A percentile compares a stretch with the other conserved stretches of the same genome.
phyloP scores from a whole-genome alignment of 176 grass and related monocot species.

The Cymbopogon citratus region DNA sequence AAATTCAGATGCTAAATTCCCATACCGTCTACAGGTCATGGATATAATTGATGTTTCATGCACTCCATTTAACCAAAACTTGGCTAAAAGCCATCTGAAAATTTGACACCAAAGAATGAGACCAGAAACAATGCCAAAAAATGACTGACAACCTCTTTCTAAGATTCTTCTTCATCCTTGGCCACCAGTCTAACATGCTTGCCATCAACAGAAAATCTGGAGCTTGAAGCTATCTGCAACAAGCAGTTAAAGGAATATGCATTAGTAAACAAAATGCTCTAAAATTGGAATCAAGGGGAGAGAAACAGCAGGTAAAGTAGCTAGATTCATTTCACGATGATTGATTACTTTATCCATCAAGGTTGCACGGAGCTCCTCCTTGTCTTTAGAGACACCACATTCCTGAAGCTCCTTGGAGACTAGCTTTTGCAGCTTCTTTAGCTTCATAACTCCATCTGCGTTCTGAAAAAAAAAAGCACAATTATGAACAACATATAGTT shows the following conservation, averaged over 20 bases:
- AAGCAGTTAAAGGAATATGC: conserved; percentile 17
- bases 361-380: conserved; percentile 46
- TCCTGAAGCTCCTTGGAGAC: conserved; percentile 51
- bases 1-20: background rate
- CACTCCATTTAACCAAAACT: conserved; percentile 12
- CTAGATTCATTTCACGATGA: background rate
- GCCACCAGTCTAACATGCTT: conserved; percentile 50
- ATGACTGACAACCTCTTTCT: background rate
- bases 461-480: conserved; percentile 43
- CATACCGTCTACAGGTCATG: background rate
- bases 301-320: background rate
- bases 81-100: conserved; percentile 4
- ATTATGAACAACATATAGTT: background rate
- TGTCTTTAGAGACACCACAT: conserved; percentile 52
- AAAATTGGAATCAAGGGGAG: background rate
- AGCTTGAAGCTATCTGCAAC: conserved; percentile 71
- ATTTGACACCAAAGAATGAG: background rate
- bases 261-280: background rate
- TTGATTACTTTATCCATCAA: conserved; percentile 75
- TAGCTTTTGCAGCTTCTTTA: conserved; percentile 78
- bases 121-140: conserved; percentile 14
- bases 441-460: conserved; percentile 65
- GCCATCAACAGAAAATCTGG: conserved; percentile 60
- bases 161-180: conserved; percentile 36
- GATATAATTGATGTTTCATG: background rate